Conservation (phyloP, 495 filamentous ascomycete species). For the Podospora pseudocomata region DNA sequence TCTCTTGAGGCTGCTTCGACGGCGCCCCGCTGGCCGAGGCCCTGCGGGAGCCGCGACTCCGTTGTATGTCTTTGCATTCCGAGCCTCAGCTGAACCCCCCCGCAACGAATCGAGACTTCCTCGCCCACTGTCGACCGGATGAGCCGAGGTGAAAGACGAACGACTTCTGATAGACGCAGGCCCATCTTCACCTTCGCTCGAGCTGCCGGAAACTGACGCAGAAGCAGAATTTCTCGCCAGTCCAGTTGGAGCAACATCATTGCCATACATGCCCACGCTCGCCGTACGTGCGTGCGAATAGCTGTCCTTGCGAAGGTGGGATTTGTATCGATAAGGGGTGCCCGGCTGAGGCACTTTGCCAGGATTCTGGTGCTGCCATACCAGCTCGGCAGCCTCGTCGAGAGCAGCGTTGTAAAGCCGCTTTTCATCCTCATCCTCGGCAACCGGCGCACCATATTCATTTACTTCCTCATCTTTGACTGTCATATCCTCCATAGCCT, state of each 20-base stretch:
- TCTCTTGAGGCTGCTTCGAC: slow-evolving; percentile 50
- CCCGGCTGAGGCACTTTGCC: slow-evolving; percentile 53
- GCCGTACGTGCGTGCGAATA: slow-evolving; percentile 60
- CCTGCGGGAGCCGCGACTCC: slow-evolving; percentile 23
- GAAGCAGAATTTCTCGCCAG: slow-evolving; percentile 44
- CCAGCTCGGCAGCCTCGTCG: slow-evolving; percentile 81
- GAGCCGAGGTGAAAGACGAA: slow-evolving; percentile 30
- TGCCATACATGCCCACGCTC: slow-evolving; percentile 51
- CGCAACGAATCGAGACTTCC: slow-evolving; percentile 33
- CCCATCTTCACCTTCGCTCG: slow-evolving; percentile 41
- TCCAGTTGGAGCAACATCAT: slow-evolving; percentile 45
- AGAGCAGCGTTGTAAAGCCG: slow-evolving; percentile 71
- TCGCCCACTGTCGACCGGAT: slow-evolving; percentile 25
- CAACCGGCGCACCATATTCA: slow-evolving; percentile 19
- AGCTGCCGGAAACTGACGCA: slow-evolving; percentile 50
- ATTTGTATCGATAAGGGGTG: slow-evolving; percentile 61
- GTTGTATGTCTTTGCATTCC: slow-evolving; percentile 29
- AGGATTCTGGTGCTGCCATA: slow-evolving; percentile 75
- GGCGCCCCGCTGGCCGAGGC: slow-evolving; percentile 28
- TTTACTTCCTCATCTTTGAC: slow-evolving; percentile 28
- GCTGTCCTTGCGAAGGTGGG: slow-evolving; percentile 58
- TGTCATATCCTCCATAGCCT: slow-evolving; percentile 74
- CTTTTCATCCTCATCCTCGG: slow-evolving; percentile 56
- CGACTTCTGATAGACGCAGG: slow-evolving; percentile 21
- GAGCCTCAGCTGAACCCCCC: slow-evolving; percentile 23